Evolutionary conservation across 345 rosid genomes (phyloP).

Genomic region (rapeseed (Brassica napus)): DNA sequence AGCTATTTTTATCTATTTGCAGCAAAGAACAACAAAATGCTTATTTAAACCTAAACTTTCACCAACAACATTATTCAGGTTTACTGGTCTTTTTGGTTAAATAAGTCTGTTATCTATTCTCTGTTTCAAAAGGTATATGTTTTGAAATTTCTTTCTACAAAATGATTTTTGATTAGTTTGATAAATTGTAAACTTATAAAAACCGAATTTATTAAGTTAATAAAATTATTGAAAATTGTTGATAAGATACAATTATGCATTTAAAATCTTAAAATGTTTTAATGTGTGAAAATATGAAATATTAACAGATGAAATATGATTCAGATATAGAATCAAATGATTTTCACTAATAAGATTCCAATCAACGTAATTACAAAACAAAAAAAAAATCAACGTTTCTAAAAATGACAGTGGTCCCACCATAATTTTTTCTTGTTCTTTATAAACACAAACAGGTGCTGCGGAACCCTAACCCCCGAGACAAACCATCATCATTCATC

Average conservation of each 20-base stretch:
- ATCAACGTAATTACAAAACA: neutral
- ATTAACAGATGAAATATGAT: neutral
- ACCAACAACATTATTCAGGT: neutral
- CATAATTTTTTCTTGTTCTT: neutral
- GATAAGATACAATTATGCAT: neutral
- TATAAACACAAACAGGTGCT: neutral
- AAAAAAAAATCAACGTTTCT: neutral
- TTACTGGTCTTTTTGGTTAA: neutral
- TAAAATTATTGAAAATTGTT: too few relatives aligned
- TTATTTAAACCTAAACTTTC: neutral
- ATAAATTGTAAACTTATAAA: neutral
- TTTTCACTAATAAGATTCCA: neutral
- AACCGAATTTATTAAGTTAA: neutral
- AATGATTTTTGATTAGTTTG: neutral
- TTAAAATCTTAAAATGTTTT: too few relatives aligned
- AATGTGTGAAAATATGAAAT: neutral
- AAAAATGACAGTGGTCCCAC: slow-evolving; percentile 27
- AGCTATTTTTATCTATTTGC: neutral
- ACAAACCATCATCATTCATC: slow-evolving; percentile 40
- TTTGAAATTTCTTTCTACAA: too few relatives aligned
- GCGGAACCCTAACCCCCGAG: slow-evolving; percentile 44
- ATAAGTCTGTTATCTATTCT: too few relatives aligned
- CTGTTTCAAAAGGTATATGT: too few relatives aligned
- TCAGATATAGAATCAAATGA: neutral
- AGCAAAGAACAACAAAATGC: neutral